phyloP scores from a whole-genome alignment of 2,329 filamentous ascomycete genomes.

The Epichloe glyceriae region DNA sequence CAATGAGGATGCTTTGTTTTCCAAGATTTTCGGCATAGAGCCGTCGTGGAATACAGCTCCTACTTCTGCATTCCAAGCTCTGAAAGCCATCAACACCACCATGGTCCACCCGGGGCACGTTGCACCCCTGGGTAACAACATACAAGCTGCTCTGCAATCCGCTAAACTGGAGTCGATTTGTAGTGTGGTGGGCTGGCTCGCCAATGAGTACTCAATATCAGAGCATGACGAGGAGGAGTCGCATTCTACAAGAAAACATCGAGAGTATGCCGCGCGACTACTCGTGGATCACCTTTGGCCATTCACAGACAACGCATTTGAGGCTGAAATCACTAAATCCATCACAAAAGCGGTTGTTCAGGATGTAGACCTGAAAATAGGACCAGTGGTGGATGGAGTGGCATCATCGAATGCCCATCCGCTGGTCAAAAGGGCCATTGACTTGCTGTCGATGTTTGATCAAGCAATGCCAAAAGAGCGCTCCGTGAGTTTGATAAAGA shows the following conservation, averaged over 20 bases:
- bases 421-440: conserved; percentile 43
- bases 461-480: conserved; percentile 51
- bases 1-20: conserved; percentile 40
- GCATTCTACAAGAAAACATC: conserved; percentile 37
- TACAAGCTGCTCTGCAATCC: conserved; percentile 36
- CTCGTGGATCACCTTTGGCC: conserved; percentile 45
- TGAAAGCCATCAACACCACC: conserved; percentile 36
- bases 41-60: conserved; percentile 36
- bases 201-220: conserved; percentile 41
- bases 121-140: conserved; percentile 33
- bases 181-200: conserved; percentile 43
- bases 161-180: conserved; percentile 38
- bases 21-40: conserved; percentile 42
- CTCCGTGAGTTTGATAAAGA: conserved; percentile 33
- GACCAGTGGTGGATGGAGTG: conserved; percentile 32
- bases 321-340: conserved; percentile 40
- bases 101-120: conserved; percentile 42
- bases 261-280: conserved; percentile 42
- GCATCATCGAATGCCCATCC: conserved; percentile 46
- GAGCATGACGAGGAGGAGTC: conserved; percentile 47
- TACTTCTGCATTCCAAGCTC: conserved; percentile 36
- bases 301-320: conserved; percentile 40
- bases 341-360: conserved; percentile 36
- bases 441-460: conserved; percentile 49
- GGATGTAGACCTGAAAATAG: conserved; percentile 37